Evolutionary conservation across 2,329 filamentous ascomycete species (phyloP).

Genomic region (Exophiala mesophila): DNA sequence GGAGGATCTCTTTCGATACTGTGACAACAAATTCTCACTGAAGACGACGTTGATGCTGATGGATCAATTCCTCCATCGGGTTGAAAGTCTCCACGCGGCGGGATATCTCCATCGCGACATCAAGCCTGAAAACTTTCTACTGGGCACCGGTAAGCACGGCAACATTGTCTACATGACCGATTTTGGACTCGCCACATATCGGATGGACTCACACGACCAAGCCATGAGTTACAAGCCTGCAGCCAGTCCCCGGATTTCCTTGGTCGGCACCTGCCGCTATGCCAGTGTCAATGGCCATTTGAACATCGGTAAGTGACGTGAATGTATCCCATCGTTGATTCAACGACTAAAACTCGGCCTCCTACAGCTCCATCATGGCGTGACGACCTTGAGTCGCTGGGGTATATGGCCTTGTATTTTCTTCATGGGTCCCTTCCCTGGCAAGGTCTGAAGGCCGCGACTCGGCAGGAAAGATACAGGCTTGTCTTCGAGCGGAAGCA

Average conservation of each 20-base stretch:
- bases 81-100: slow-evolving; percentile 27
- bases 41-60: slow-evolving; percentile 31
- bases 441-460: slow-evolving; percentile 58
- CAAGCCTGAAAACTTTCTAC: slow-evolving; percentile 31
- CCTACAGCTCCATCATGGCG: slow-evolving; percentile 5
- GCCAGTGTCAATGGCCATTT: slow-evolving; percentile 26
- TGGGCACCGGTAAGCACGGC: slow-evolving; percentile 25
- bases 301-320: slow-evolving; percentile 15
- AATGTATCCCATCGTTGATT: slow-evolving; percentile 13
- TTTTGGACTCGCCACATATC: slow-evolving; percentile 28
- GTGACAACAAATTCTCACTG: slow-evolving; percentile 28
- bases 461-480: slow-evolving; percentile 8
- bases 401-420: slow-evolving; percentile 72
- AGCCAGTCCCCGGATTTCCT: slow-evolving; percentile 3
- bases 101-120: slow-evolving; percentile 29
- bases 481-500: slow-evolving; percentile 25
- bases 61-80: slow-evolving; percentile 28
- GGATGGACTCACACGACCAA: not conserved
- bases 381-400: slow-evolving; percentile 38
- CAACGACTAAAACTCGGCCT: slow-evolving; percentile 5
- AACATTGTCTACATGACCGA: slow-evolving; percentile 30
- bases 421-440: slow-evolving; percentile 65
- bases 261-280: slow-evolving; percentile 25
- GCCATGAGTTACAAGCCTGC: slow-evolving; percentile 13
- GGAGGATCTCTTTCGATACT: slow-evolving; percentile 30